phyloP scores from a whole-genome alignment of 148 eudicot species.

The Chenopodium berlandieri region DNA sequence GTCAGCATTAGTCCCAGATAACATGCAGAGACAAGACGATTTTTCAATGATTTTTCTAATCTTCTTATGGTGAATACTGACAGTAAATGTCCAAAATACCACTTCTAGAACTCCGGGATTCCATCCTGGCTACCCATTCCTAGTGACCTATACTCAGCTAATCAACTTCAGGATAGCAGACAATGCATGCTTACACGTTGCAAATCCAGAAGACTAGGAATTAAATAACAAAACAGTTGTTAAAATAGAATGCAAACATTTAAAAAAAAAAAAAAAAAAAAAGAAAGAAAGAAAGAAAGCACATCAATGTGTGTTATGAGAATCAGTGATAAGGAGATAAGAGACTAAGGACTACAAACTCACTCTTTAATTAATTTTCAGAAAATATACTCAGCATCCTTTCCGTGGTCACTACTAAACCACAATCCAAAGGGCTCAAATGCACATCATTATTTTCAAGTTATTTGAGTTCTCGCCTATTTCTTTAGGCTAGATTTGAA shows the following conservation, averaged over 20 bases:
- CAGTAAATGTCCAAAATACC: neutral
- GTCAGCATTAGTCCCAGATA: neutral
- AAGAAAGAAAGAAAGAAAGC: neutral
- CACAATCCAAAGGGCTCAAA: neutral
- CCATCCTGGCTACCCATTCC: neutral
- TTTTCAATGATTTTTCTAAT: too few relatives aligned
- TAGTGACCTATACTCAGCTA: neutral
- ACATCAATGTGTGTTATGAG: neutral
- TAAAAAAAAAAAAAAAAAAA: neutral
- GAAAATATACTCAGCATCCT: neutral
- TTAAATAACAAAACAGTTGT: neutral
- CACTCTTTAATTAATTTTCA: too few relatives aligned
- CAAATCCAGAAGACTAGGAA: neutral
- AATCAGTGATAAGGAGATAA: neutral
- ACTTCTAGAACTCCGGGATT: neutral
- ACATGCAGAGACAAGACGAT: neutral
- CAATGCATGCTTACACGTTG: neutral
- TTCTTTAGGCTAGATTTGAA: neutral
- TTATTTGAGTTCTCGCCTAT: neutral
- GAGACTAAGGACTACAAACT: neutral
- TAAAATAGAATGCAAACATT: neutral
- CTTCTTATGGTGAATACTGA: neutral
- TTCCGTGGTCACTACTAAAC: neutral
- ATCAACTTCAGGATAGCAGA: neutral
- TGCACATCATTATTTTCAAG: neutral